These are phyloP conservation scores for Aspergillus sparsus DNA, from an alignment of 495 filamentous ascomycete genomes.

Conservation along the genomic window DNA sequence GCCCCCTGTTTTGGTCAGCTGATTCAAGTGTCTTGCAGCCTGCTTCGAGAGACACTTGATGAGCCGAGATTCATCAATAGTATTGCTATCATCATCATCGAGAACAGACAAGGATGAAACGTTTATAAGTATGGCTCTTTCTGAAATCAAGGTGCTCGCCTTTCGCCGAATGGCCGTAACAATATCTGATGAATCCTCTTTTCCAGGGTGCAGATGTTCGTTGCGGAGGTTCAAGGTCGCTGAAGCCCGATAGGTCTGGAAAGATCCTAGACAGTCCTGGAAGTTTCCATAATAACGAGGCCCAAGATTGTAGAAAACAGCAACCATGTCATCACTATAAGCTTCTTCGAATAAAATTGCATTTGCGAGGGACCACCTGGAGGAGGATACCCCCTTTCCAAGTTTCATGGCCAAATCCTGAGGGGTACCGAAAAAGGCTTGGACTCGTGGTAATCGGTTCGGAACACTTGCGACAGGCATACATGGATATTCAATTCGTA, in stretches of 20 bases:
- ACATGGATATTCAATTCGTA: slow-evolving; percentile 83
- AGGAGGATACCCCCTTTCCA: slow-evolving; percentile 71
- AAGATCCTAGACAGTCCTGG: slow-evolving; percentile 92
- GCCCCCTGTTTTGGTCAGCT: slow-evolving; percentile 69
- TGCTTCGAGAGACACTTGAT: slow-evolving; percentile 74
- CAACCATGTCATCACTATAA: slow-evolving; percentile 86
- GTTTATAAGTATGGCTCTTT: slow-evolving; percentile 81
- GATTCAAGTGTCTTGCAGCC: slow-evolving; percentile 70
- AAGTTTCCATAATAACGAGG: slow-evolving; percentile 92
- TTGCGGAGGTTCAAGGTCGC: slow-evolving; percentile 87
- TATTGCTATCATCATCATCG: slow-evolving; percentile 67
- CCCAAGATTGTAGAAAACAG: slow-evolving; percentile 87
- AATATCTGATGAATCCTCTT: slow-evolving; percentile 90
- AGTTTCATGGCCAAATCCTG: slow-evolving; percentile 82
- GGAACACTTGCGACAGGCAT: slow-evolving; percentile 55
- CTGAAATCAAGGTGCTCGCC: slow-evolving; percentile 77
- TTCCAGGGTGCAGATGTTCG: slow-evolving; percentile 86
- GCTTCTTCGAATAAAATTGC: slow-evolving; percentile 86
- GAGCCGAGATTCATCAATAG: slow-evolving; percentile 70
- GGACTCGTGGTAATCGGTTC: slow-evolving; percentile 63
- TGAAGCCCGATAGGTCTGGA: slow-evolving; percentile 96
- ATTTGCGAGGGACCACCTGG: slow-evolving; percentile 84
- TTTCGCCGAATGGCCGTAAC: slow-evolving; percentile 80
- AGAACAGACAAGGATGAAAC: slow-evolving; percentile 77
- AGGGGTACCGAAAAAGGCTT: slow-evolving; percentile 92